Evolutionary conservation across 1,139 yeast genomes (phyloP), one percentile per base, ranked within the genome.

Genomic region (Yamadazyma sp.): DNA sequence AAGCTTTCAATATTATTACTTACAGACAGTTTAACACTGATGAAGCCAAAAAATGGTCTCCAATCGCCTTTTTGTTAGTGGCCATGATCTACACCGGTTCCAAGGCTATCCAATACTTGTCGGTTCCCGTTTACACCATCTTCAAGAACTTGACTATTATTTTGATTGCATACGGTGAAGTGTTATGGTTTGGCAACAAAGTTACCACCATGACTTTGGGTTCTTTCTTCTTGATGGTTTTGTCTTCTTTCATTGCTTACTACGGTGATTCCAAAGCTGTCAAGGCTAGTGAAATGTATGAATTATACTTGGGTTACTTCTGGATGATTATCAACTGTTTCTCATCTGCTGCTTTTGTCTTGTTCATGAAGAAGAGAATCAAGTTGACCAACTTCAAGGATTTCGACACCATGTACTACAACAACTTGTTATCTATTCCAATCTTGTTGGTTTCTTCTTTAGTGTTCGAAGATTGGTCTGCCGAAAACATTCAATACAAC

Each of bases 391-490:
- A 89, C 75, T 92, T 94, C 74, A 87, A 87, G 71, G 98, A 94
- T 70, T 86, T 90, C 56, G 98, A 92, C 70, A 92, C 98, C 62
- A 92, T 90, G 96, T 92, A 82, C 72, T 92, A 90, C 81, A 92
- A 94, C 78, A 92, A 94, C 67, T 73, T 90, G 56, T 74, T 92
- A 55, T 86, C 96, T 27, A 80, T 92, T 58, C 98, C 98, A 51
- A 84, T 92, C 50, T 76, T 92, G 55, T 66, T 89, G 51, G 56
- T 83, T 32, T 75, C 84, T 49, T 86, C 98, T 2, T 64, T 90
- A 40, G 29, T 83, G 36, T 71, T 88, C 47, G 98, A 92, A 73
- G 95, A 92, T 73, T 92, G 98, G 98, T 81, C 95, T 40, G 57
- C 88, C 29, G 82, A 61, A 35, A 94, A 92, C 67, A 57, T 92